Evolutionary conservation across 78 protist genomes (phyloP).

Genomic region (Protostelium mycophagum): DNA sequence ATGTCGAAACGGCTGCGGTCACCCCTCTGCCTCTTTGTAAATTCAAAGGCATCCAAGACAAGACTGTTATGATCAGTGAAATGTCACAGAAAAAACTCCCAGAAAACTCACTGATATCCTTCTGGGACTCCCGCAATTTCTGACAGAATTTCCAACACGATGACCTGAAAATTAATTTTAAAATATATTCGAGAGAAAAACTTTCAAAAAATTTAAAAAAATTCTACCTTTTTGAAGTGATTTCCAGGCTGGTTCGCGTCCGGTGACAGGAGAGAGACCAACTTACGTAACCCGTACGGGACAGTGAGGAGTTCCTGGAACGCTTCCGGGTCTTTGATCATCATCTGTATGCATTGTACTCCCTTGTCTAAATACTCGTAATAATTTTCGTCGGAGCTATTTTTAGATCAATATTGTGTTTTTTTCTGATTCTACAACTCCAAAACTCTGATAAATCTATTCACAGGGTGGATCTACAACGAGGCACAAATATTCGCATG

Average conservation of each 20-base stretch:
- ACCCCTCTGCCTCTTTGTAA: neutral
- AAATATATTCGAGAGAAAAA: too few relatives aligned
- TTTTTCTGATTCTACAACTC: too few relatives aligned
- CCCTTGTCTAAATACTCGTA: neutral
- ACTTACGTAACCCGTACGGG: neutral
- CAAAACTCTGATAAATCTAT: too few relatives aligned
- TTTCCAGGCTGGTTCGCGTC: neutral
- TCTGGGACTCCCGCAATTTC: neutral
- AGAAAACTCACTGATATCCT: neutral
- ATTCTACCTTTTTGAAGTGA: neutral
- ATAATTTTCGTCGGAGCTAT: neutral
- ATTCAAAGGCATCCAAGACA: neutral
- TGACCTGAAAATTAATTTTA: neutral
- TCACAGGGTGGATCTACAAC: too few relatives aligned
- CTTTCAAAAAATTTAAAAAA: neutral
- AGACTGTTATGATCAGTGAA: neutral
- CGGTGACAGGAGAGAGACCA: neutral
- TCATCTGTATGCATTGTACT: neutral
- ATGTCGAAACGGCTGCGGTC: neutral
- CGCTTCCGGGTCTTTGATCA: neutral
- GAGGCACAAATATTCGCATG: too few relatives aligned
- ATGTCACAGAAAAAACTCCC: neutral
- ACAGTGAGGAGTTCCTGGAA: neutral
- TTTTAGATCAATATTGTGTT: too few relatives aligned
- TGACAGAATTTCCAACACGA: neutral